A percentile compares a stretch with the other conserved stretches of the same genome.
Evolutionary conservation across 2,329 filamentous ascomycete species (phyloP).

Genomic region (Fusarium sp.): DNA sequence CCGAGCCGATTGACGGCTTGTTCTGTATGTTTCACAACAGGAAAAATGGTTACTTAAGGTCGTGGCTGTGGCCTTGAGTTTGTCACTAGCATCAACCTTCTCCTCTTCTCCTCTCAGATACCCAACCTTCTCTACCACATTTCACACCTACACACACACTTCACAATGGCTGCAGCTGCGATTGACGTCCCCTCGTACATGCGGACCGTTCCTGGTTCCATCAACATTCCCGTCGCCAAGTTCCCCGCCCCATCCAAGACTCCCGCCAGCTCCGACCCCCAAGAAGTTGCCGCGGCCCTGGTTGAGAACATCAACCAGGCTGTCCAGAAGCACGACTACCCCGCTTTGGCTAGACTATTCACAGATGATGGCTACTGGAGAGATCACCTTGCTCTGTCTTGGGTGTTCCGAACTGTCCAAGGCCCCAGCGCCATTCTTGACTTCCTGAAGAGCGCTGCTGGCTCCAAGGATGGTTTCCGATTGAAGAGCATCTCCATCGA

Average conservation of each 20-base stretch:
- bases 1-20: not conserved
- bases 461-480: conserved; percentile 52
- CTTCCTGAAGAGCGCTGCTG: conserved; percentile 51
- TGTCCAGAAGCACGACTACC: conserved; percentile 51
- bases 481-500: conserved; percentile 61
- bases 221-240: conserved; percentile 62
- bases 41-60: not conserved
- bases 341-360: conserved; percentile 44
- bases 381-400: conserved; percentile 68
- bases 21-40: not conserved
- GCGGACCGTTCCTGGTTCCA: conserved; percentile 60
- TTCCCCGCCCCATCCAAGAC: conserved; percentile 51
- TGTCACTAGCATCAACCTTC: conserved; percentile 13
- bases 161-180: conserved; percentile 39
- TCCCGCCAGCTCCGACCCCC: conserved; percentile 48
- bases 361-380: conserved; percentile 65
- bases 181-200: conserved; percentile 43
- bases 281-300: conserved; percentile 52
- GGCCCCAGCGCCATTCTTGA: conserved; percentile 53
- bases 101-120: not conserved
- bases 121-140: not conserved
- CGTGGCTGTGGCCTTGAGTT: not conserved
- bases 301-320: conserved; percentile 53
- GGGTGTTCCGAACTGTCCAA: conserved; percentile 66
- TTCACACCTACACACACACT: not conserved